Base-by-base conservation (phyloP, 352 stramenopile genomes). In the Blastocystis sp. region DNA sequence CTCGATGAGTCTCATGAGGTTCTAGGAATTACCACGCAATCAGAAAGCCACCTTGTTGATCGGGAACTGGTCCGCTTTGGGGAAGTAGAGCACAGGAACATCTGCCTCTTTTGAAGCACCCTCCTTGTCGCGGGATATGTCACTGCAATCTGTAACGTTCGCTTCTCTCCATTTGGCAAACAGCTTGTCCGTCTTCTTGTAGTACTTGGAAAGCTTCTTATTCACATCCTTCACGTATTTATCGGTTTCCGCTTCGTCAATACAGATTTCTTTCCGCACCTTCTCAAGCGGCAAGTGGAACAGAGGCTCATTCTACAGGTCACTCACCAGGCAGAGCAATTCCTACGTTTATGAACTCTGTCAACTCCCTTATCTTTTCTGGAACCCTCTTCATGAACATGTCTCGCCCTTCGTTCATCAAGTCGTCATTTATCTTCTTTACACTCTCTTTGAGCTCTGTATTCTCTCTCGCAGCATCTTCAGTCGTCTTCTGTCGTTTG, bases 81-180 rank as follows among this genome's bases (percentile, higher is more conserved):
- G 12, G 31, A n/a, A 80, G 4, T 41, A n/a, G 16, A 70, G 45
- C 9, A 55, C 16, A 16, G 45, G 45, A 55, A 16, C 45, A 16
- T 6, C 6, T 19, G 45, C 45, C n/a, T 35, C 16, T 33, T 71
- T 71, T 3, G 33, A 9, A 35, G 26, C 26, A 3, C 35, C 4
- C n/a, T 33, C n/a, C 1, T 3, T 26, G 26, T 19, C 59, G 51
- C 24, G 24, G 6, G 31, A 31, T n/a, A 78, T 59, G 51, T 78
- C 67, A 6, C 21, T 29, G 31, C 69, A 80, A 0, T 21, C 26
- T 1, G 60, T n/a, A 12, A 10, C 19, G 45, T 80, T 62, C 35
- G 62, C 69, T 63, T 80, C 45, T 16, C 69, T 80, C 69, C 69
- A 80, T n/a, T 80, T 80, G 29, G 24, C 69, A 37, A 80, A 80